Evolutionary conservation across 768 basidiomycete species (phyloP).

Genomic region (Termitomyces sp.): DNA sequence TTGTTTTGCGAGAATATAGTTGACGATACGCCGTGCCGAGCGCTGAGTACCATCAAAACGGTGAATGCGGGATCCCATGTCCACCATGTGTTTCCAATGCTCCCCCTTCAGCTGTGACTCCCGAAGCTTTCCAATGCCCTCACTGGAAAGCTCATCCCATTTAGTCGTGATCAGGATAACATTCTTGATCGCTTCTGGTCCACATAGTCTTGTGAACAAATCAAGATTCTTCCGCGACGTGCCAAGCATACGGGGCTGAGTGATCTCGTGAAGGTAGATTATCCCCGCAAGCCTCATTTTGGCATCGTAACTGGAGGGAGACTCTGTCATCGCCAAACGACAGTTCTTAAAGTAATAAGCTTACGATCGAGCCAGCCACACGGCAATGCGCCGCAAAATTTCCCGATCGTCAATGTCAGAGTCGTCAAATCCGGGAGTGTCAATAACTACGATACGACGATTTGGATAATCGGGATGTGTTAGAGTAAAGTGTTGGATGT

Average conservation of each 20-base stretch:
- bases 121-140: conserved; percentile 11
- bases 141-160: conserved; percentile 37
- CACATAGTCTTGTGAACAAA: conserved; percentile 51
- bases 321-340: background rate
- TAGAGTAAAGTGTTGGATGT: conserved; percentile 21
- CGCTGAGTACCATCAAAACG: conserved; percentile 17
- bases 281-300: conserved; percentile 28
- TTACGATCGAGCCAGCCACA: conserved; percentile 23
- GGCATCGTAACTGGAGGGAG: conserved; percentile 22
- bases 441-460: conserved; percentile 21
- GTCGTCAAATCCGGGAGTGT: conserved; percentile 27
- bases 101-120: conserved; percentile 17
- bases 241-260: conserved; percentile 40
- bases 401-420: conserved; percentile 21
- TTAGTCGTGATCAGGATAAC: conserved; percentile 50
- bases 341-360: background rate
- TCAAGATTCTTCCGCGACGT: conserved; percentile 44
- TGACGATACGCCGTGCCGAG: conserved; percentile 17
- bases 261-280: conserved; percentile 30
- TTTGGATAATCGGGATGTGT: conserved; percentile 17
- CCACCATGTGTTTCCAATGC: conserved; percentile 19
- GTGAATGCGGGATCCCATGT: conserved; percentile 15
- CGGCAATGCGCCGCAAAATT: conserved; percentile 21
- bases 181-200: conserved; percentile 40
- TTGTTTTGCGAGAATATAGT: conserved; percentile 14